phyloP scores from a whole-genome alignment of 345 rosid genomes.

The Streptanthus diversifolius region DNA sequence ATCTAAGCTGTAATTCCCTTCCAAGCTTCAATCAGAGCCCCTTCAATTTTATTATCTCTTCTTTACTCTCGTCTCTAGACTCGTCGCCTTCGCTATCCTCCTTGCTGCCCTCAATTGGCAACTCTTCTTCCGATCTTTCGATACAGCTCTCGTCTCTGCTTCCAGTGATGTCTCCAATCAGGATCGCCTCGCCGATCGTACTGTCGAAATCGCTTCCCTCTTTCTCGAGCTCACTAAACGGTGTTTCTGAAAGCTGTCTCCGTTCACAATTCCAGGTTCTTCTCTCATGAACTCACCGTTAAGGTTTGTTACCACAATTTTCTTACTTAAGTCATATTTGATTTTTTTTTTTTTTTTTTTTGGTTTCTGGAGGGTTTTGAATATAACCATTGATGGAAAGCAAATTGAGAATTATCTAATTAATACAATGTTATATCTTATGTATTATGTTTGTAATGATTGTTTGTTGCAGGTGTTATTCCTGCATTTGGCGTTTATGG shows the following conservation, averaged over 20 bases:
- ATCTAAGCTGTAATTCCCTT: neutral
- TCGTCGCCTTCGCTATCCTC: slow-evolving; percentile 26
- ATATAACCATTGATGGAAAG: too few relatives aligned
- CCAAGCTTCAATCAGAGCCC: neutral
- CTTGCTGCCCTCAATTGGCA: slow-evolving; percentile 43
- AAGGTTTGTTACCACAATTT: slow-evolving; percentile 42
- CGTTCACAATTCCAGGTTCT: slow-evolving; percentile 63
- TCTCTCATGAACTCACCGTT: slow-evolving; percentile 77
- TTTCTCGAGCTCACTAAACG: slow-evolving; percentile 60
- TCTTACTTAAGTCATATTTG: too few relatives aligned
- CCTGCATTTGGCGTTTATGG: too few relatives aligned
- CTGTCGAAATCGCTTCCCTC: slow-evolving; percentile 50
- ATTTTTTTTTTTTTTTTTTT: too few relatives aligned
- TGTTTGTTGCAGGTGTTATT: too few relatives aligned
- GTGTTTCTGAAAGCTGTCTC: slow-evolving; percentile 65
- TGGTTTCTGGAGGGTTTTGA: too few relatives aligned
- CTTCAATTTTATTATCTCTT: slow-evolving; percentile 15
- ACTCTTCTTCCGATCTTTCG: slow-evolving; percentile 65
- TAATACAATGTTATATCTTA: too few relatives aligned
- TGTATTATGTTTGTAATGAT: too few relatives aligned
- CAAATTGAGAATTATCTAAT: too few relatives aligned
- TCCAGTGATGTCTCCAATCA: slow-evolving; percentile 44
- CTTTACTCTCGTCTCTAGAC: slow-evolving; percentile 14
- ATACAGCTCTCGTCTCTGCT: slow-evolving; percentile 35
- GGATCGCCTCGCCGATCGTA: slow-evolving; percentile 59